phyloP scores from a whole-genome alignment of 352 stramenopile genomes.

The Pythium brassicae region DNA sequence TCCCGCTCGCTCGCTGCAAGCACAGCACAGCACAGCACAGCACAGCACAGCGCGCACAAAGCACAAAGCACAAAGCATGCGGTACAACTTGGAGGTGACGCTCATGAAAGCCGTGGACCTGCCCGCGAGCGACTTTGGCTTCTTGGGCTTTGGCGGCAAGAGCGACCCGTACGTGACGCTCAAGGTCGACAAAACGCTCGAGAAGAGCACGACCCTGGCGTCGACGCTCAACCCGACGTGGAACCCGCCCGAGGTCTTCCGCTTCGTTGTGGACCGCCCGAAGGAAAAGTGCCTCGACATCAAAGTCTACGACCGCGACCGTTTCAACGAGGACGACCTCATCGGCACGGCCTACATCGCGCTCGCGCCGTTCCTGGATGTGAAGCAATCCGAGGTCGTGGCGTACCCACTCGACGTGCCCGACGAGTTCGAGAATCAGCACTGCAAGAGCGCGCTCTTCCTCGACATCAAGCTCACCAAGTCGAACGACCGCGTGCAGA shows the following conservation, averaged over 20 bases:
- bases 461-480: constrained; percentile 50
- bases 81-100: constrained; percentile 61
- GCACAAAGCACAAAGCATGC: too few species aligned
- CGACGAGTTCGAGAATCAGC: constrained; percentile 51
- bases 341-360: constrained; percentile 46
- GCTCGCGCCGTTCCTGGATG: constrained; percentile 42
- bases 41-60: background rate
- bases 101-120: constrained; percentile 50
- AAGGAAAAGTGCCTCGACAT: constrained; percentile 55
- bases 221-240: constrained; percentile 50
- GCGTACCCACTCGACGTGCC: constrained; percentile 55
- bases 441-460: constrained; percentile 52
- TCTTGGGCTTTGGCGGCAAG: constrained; percentile 70
- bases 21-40: background rate
- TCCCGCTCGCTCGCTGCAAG: background rate
- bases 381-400: constrained; percentile 38
- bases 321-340: constrained; percentile 53
- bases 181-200: constrained; percentile 34
- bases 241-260: constrained; percentile 48
- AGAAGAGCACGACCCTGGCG: constrained; percentile 48
- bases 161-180: constrained; percentile 75
- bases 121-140: constrained; percentile 51
- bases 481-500: constrained; percentile 48
- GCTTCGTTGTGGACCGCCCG: constrained; percentile 53
- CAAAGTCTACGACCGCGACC: constrained; percentile 61